phyloP scores from a whole-genome alignment of 352 stramenopile species.

The Phytopythium oedochilum region DNA sequence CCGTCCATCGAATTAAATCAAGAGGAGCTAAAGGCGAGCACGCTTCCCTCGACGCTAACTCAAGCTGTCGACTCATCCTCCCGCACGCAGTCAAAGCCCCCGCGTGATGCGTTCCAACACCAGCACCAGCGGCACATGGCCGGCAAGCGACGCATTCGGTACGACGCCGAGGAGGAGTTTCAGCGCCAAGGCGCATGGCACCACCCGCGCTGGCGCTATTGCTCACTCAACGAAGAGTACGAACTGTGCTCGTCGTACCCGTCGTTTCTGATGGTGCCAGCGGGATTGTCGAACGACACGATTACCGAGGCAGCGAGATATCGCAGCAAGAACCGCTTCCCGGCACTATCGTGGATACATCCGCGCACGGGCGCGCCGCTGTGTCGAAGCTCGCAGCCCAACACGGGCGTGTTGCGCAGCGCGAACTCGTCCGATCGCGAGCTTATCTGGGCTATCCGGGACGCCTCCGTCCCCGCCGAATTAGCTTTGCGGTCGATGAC shows the following conservation, averaged over 20 bases:
- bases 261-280: constrained; percentile 62
- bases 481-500: constrained; percentile 19
- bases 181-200: constrained; percentile 49
- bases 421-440: constrained; percentile 89
- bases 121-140: constrained; percentile 29
- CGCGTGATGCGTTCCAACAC: constrained; percentile 11
- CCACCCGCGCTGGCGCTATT: constrained; percentile 66
- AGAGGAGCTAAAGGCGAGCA: constrained; percentile 18
- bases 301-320: constrained; percentile 63
- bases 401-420: constrained; percentile 93
- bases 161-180: constrained; percentile 61
- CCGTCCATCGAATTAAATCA: constrained; percentile 8
- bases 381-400: constrained; percentile 93
- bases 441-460: constrained; percentile 85
- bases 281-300: constrained; percentile 56
- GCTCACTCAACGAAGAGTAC: constrained; percentile 60
- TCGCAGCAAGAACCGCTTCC: constrained; percentile 74
- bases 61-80: not conserved
- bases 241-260: constrained; percentile 73
- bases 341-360: constrained; percentile 89
- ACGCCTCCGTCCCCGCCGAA: constrained; percentile 58
- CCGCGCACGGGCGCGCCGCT: constrained; percentile 87
- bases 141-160: constrained; percentile 62
- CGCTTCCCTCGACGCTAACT: constrained; percentile 14
- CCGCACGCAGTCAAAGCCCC: constrained; percentile 2